A percentile compares a stretch with the other conserved stretches of the same genome.
Conservation (phyloP, 176 grass and related monocot genomes). For the Oryza officinalis region DNA sequence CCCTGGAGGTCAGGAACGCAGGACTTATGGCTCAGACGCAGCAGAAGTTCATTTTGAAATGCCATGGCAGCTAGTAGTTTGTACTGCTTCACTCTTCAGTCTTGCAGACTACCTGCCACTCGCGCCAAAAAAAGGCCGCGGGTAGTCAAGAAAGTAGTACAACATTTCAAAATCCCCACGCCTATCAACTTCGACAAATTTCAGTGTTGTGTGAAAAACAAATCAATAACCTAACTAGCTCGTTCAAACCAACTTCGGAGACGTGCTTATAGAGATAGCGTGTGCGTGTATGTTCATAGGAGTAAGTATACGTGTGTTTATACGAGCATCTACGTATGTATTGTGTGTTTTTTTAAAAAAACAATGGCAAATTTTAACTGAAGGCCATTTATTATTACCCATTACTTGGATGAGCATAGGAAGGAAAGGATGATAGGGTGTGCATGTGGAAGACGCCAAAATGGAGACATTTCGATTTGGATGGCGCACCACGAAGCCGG, state of each 20-base stretch:
- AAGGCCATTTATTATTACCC: too few species aligned
- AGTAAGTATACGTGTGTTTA: too few species aligned
- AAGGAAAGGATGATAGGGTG: neutral
- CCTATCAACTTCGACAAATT: neutral
- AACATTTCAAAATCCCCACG: constrained; percentile 2
- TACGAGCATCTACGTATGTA: too few species aligned
- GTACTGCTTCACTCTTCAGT: neutral
- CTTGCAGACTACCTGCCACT: neutral
- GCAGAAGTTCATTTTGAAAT: neutral
- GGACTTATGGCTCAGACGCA: neutral
- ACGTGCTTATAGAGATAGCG: too few species aligned
- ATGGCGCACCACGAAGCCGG: neutral
- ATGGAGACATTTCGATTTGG: neutral
- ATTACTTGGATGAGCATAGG: too few species aligned
- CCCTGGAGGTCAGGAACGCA: neutral
- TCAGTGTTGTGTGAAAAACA: neutral
- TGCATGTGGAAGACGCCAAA: neutral
- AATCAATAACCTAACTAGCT: neutral
- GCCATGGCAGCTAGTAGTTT: neutral
- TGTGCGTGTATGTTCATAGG: too few species aligned
- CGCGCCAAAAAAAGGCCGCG: neutral
- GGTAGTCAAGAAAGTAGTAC: neutral
- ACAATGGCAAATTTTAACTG: too few species aligned
- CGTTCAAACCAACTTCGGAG: neutral
- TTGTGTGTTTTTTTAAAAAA: too few species aligned